Conservation (phyloP, 139 green algal genomes). For the Edaphochlamys debaryana region DNA sequence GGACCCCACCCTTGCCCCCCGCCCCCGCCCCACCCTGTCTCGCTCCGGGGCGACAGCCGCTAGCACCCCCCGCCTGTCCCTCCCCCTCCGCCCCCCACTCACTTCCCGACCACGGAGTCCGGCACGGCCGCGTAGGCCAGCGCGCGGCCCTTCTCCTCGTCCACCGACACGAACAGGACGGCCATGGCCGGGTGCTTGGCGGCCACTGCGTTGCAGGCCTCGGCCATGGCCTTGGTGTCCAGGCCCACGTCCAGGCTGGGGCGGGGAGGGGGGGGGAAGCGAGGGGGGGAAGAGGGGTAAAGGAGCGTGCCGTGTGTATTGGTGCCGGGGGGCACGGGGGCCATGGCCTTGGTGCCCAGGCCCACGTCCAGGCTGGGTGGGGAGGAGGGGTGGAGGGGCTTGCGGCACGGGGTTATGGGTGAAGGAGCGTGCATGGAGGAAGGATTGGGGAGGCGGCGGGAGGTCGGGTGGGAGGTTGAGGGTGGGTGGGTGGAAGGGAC, state of each 20-base stretch:
- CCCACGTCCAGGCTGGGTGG: too few relatives aligned
- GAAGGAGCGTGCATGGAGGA: background rate
- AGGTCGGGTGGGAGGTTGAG: too few relatives aligned
- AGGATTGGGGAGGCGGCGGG: background rate
- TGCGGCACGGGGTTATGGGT: background rate
- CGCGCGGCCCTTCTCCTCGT: conserved; percentile 80
- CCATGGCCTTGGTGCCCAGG: too few relatives aligned
- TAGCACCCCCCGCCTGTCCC: background rate
- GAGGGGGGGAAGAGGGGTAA: background rate
- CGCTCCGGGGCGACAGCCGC: too few relatives aligned
- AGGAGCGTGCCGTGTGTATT: background rate
- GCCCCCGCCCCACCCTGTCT: too few relatives aligned
- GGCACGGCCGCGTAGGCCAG: conserved; percentile 82
- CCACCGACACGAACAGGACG: conserved; percentile 68
- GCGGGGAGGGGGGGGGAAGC: background rate
- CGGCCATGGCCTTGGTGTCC: conserved; percentile 72
- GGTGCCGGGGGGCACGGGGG: too few relatives aligned
- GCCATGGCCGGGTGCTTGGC: conserved; percentile 61
- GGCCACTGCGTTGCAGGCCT: conserved; percentile 65
- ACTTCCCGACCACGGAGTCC: conserved; percentile 59
- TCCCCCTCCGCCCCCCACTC: background rate
- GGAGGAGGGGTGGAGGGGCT: too few relatives aligned
- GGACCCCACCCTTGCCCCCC: too few relatives aligned
- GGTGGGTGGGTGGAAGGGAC: too few relatives aligned
- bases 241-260: conserved; percentile 64